Conservation (phyloP, 169 alveolate species). For the Amoebophrya sp. region DNA sequence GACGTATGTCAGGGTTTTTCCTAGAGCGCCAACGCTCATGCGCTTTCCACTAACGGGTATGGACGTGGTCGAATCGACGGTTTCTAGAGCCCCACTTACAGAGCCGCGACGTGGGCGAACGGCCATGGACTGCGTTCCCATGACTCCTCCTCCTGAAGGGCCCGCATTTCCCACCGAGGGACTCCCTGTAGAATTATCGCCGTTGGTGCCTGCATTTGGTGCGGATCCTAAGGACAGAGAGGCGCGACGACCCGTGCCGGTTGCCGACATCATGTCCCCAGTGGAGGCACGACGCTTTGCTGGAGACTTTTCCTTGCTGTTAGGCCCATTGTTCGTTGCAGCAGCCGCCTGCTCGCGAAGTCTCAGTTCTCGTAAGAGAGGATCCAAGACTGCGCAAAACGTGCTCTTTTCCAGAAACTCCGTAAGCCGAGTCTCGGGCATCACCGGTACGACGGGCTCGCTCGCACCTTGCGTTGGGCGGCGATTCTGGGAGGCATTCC, state of each 20-base stretch:
- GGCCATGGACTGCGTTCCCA: too few relatives aligned
- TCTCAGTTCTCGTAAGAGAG: not conserved
- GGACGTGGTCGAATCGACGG: too few relatives aligned
- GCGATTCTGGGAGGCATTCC: too few relatives aligned
- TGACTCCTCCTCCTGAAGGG: too few relatives aligned
- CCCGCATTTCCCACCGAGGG: too few relatives aligned
- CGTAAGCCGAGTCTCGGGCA: not conserved
- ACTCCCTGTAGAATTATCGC: too few relatives aligned
- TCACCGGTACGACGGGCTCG: not conserved
- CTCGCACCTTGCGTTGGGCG: not conserved
- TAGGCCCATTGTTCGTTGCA: not conserved
- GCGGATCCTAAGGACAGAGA: too few relatives aligned
- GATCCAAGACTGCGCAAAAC: not conserved
- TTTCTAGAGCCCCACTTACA: too few relatives aligned
- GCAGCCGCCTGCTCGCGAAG: not conserved
- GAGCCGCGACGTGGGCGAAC: too few relatives aligned
- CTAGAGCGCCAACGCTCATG: not conserved
- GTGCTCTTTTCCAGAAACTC: not conserved
- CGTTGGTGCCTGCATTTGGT: too few relatives aligned
- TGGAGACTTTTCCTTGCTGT: not conserved
- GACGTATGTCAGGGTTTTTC: not conserved
- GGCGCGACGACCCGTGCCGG: not conserved
- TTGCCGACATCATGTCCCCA: not conserved
- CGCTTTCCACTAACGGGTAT: too few relatives aligned
- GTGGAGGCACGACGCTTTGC: not conserved